Conservation (phyloP, 768 basidiomycete species). For the Auricularia heimuer region DNA sequence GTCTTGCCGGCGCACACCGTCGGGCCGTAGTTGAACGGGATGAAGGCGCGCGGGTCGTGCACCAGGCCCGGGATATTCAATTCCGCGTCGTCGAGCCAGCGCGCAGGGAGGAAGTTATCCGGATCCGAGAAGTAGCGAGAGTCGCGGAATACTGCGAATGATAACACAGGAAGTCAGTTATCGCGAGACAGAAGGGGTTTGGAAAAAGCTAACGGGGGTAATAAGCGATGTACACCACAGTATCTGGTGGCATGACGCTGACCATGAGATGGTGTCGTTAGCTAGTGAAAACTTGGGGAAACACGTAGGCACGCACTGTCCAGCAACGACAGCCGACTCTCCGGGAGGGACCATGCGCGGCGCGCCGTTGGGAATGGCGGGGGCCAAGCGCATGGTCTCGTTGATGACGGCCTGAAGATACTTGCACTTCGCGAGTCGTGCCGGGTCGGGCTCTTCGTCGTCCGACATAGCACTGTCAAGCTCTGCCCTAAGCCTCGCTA, state of each 20-base stretch:
- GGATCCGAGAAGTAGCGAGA: conserved; percentile 37
- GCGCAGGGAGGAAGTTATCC: conserved; percentile 33
- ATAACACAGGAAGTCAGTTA: background rate
- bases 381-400: background rate
- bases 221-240: conserved; percentile 31
- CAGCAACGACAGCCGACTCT: conserved; percentile 23
- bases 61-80: conserved; percentile 4
- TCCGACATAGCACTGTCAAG: background rate
- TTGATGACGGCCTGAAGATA: background rate
- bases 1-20: conserved; percentile 42
- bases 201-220: conserved; percentile 29
- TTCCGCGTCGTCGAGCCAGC: conserved; percentile 22
- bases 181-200: background rate
- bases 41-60: conserved; percentile 28
- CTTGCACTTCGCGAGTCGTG: background rate
- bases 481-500: background rate
- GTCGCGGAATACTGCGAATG: conserved; percentile 21
- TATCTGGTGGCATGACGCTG: conserved; percentile 37
- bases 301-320: conserved; percentile 20
- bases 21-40: conserved; percentile 39
- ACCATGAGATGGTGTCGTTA: conserved; percentile 5
- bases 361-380: background rate
- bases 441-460: background rate
- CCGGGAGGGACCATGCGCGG: background rate
- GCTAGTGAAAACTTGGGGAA: conserved; percentile 9